Evolutionary conservation across 306 rosid genomes (phyloP), one percentile per base, ranked within the genome.

Genomic region (Lathyrus tuberosus): DNA sequence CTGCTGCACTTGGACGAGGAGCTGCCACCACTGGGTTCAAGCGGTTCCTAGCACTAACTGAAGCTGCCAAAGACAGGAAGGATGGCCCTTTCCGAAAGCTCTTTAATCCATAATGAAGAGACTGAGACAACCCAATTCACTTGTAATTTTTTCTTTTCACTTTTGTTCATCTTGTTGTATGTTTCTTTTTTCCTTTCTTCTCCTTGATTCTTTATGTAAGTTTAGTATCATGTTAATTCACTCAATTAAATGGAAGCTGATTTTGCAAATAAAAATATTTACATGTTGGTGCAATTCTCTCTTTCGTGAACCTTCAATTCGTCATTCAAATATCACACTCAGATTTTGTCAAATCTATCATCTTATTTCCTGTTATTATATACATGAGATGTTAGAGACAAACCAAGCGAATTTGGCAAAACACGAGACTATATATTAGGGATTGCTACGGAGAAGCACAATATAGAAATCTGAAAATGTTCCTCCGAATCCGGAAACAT

Each of bases 1-100:
- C 99, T 30, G 97, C 99, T 66, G 99, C 97, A 14, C 95, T 94
- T 26, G 99, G 99, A 82, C 88, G 97, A 62, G 99, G 99, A 65
- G 99, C 99, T 3, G 99, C 99, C 76, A 88, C 99, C 5, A 89
- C 96, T 2, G 99, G 99, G 43, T 94, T 94, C 87, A 94, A 87
- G 85, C 89, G 99, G 70, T 91, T 94, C 84, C 87, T 94, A n/a
- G 99, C 99, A 35, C 81, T 94, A 70, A 94, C 96, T 13, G 99
- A 94, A 87, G 99, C 99, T 67, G 97, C 97, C 53, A 94, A 94
- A 76, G 99, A 91, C 81, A 74, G 98, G 63, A 90, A 90, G 79
- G 98, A 90, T 38, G 95, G 98, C 51, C 98, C 98, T 77, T 91
- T 94, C 82, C 78, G 97, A 79, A 94, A 91, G 84, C 91, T 91